Percentiles rank a stretch among this genome's conserved stretches.
Evolutionary conservation across 495 filamentous ascomycete species (phyloP).

Genomic region (Tuber umbilicatum): DNA sequence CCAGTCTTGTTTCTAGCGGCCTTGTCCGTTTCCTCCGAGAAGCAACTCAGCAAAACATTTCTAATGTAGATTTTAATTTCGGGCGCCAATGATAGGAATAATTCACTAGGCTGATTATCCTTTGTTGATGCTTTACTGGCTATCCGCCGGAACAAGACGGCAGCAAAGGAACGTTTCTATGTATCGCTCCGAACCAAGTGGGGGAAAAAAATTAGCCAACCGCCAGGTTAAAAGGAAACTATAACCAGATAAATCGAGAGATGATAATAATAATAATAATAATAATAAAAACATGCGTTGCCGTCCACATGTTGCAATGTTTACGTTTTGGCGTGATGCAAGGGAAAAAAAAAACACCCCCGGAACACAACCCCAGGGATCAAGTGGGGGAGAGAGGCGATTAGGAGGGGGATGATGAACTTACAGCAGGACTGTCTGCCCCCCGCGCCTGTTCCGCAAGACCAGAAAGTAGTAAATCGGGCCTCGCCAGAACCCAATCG

Average conservation of each 20-base stretch:
- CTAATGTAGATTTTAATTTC: slow-evolving; percentile 72
- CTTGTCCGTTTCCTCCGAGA: slow-evolving; percentile 62
- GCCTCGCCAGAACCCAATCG: slow-evolving; percentile 74
- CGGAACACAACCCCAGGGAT: slow-evolving; percentile 11
- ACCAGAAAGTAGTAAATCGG: slow-evolving; percentile 85
- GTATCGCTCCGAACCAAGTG: slow-evolving; percentile 20
- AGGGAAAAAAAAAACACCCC: slow-evolving; percentile 5
- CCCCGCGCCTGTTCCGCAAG: slow-evolving; percentile 79
- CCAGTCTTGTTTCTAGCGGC: slow-evolving; percentile 88
- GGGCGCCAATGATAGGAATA: slow-evolving; percentile 67
- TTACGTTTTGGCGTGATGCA: slow-evolving; percentile 20
- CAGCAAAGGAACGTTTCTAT: slow-evolving; percentile 79
- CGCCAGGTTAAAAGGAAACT: slow-evolving; percentile 1
- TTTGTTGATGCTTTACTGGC: slow-evolving; percentile 77
- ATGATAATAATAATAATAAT: slow-evolving; percentile 8
- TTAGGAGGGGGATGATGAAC: slow-evolving; percentile 23
- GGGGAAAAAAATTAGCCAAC: background rate
- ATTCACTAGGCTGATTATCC: slow-evolving; percentile 64
- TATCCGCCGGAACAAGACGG: slow-evolving; percentile 91
- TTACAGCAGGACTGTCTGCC: slow-evolving; percentile 58
- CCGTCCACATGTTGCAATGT: background rate
- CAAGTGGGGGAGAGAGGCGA: slow-evolving; percentile 3
- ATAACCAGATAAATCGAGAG: background rate
- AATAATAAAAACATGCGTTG: background rate
- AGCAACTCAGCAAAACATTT: slow-evolving; percentile 67